phyloP scores from a whole-genome alignment of 768 basidiomycete species.

The Podaxis pistillaris region DNA sequence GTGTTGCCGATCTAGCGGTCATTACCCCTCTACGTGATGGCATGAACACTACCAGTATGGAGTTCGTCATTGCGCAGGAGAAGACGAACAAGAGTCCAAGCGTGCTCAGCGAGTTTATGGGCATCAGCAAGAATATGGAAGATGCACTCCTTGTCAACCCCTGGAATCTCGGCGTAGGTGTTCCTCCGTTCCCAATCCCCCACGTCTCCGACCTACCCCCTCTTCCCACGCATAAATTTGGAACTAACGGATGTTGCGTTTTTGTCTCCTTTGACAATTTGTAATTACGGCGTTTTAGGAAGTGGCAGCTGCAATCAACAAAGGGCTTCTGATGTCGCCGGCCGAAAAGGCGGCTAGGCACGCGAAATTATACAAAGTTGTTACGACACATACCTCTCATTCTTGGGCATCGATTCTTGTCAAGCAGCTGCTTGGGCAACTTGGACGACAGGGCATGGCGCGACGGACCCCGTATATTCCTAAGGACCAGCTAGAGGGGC shows the following conservation, averaged over 20 bases:
- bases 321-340: slow-evolving; percentile 78
- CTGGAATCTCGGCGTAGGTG: slow-evolving; percentile 85
- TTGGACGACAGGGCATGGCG: slow-evolving; percentile 76
- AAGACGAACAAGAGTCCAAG: slow-evolving; percentile 80
- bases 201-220: background rate
- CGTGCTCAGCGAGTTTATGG: slow-evolving; percentile 97
- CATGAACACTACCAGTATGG: slow-evolving; percentile 99
- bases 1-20: slow-evolving; percentile 90
- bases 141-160: slow-evolving; percentile 92
- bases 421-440: slow-evolving; percentile 82
- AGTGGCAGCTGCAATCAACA: slow-evolving; percentile 87
- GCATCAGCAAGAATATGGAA: slow-evolving; percentile 89
- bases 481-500: slow-evolving; percentile 49
- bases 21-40: slow-evolving; percentile 96
- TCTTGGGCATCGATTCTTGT: slow-evolving; percentile 91
- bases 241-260: background rate
- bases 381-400: slow-evolving; percentile 91
- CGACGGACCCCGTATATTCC: slow-evolving; percentile 85
- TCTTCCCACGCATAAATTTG: background rate
- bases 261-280: background rate
- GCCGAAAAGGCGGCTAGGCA: slow-evolving; percentile 77
- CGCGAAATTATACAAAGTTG: slow-evolving; percentile 72
- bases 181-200: slow-evolving; percentile 12
- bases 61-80: slow-evolving; percentile 94
- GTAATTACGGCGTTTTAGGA: slow-evolving; percentile 43